Base-by-base conservation (phyloP, 2,329 filamentous ascomycete species). In the Pestalotiopsis fici region DNA sequence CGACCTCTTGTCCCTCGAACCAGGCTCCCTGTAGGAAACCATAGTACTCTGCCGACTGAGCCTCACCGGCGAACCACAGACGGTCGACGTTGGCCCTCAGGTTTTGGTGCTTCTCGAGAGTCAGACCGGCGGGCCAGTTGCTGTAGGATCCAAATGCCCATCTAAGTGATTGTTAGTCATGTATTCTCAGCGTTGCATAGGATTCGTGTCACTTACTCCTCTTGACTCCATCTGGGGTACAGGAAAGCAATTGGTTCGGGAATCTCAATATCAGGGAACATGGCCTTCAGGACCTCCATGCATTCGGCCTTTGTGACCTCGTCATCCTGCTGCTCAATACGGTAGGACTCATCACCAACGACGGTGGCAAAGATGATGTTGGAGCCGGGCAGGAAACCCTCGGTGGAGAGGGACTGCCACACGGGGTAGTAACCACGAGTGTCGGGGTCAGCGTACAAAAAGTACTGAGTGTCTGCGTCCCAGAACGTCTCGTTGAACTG, bases 401-500 rank as follows among this genome's bases (percentile, higher is more conserved):
- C 78, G 0, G 81, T 81, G 0, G 85, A 85, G 0, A 93, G 76
- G 0, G 89, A 90, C 73, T 93, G 90, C 81, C 87, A 93, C 6
- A 91, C 79, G 0, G 90, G 87, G 43, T 78, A 85, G 68, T 83
- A 81, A 0, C 83, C 83, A 1, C 83, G 78, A n/a, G 73, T 74
- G 0, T 75, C 74, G 2, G 81, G 76, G 28, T 83, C 83, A 0
- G 83, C 83, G 65, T 85, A 85, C 0, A 85, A 73, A 66, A 85
- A 82, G 71, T 76, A 85, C 70, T 85, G 76, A 0, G 75, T 79
- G 18, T 82, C 78, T 0, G 78, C 73, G 71, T 80, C 83, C 91
- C 90, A 93, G 77, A 93, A 93, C 0, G 88, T 86, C 66, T 89
- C 81, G 69, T 89, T 82, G 78, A 93, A 93, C 69, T 92, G 90